Conservation (phyloP, 306 rosid genomes). For the Arachis hypogaea region DNA sequence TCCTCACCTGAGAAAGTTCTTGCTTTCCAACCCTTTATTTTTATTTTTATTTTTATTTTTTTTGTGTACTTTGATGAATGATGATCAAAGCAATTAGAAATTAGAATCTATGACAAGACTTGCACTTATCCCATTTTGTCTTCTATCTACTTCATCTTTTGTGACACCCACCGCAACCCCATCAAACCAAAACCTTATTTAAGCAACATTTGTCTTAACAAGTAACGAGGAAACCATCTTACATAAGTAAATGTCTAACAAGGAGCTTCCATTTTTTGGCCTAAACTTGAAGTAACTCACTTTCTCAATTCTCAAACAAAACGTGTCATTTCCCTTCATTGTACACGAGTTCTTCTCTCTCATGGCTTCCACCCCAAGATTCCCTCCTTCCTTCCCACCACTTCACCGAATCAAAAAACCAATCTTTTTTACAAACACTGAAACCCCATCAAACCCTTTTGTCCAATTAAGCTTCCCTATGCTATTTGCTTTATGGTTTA, state of each 20-base stretch:
- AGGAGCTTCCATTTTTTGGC: neutral
- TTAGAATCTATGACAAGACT: neutral
- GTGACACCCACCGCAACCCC: slow-evolving; percentile 14
- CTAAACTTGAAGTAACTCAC: slow-evolving; percentile 35
- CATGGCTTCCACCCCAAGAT: slow-evolving; percentile 1
- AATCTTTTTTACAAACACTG: slow-evolving; percentile 7
- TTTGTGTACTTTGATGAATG: neutral
- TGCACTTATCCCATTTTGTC: slow-evolving; percentile 11
- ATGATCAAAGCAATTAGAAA: neutral
- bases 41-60: no score
- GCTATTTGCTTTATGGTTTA: neutral
- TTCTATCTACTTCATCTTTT: neutral
- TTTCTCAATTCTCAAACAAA: neutral
- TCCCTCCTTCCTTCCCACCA: neutral
- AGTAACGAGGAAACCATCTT: slow-evolving; percentile 27
- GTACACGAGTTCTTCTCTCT: slow-evolving; percentile 51
- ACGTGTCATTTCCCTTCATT: slow-evolving; percentile 50
- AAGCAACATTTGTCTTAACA: no score
- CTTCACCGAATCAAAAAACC: slow-evolving; percentile 19
- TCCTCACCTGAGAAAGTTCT: slow-evolving; percentile 16
- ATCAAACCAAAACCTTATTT: neutral
- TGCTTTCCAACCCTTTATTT: neutral
- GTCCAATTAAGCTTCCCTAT: neutral
- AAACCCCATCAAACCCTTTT: slow-evolving; percentile 38
- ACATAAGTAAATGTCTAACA: slow-evolving; percentile 8